phyloP scores from a whole-genome alignment of 371 early-diverging fungal genomes.

The Mucor lusitanicus region DNA sequence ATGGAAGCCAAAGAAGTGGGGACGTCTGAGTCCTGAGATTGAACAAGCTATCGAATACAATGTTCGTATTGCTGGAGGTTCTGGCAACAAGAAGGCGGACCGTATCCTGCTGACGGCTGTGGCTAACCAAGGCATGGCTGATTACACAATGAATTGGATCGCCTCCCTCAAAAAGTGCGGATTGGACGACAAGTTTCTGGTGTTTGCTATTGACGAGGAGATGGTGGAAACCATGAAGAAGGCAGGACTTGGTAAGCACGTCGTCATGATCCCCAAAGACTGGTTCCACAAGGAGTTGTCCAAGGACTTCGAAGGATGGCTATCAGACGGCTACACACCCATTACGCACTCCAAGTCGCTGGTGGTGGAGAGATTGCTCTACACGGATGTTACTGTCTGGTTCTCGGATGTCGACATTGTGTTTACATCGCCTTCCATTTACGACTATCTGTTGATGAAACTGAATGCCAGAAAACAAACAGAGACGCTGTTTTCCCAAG shows the following conservation, averaged over 20 bases:
- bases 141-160: conserved; percentile 46
- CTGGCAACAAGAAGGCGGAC: neutral
- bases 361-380: conserved; percentile 38
- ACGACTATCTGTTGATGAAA: conserved; percentile 42
- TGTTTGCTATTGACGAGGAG: conserved; percentile 38
- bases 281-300: conserved; percentile 38
- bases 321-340: conserved; percentile 31
- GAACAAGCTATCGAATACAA: conserved; percentile 17
- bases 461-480: conserved; percentile 36
- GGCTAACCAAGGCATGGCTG: conserved; percentile 40
- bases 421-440: conserved; percentile 42
- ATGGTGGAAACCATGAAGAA: conserved; percentile 25
- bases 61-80: conserved; percentile 5
- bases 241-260: conserved; percentile 30
- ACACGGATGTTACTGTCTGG: conserved; percentile 45
- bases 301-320: conserved; percentile 30
- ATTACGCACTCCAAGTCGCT: conserved; percentile 40
- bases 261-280: conserved; percentile 28
- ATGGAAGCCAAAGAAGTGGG: conserved; percentile 27
- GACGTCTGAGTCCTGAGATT: conserved; percentile 12
- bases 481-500: conserved; percentile 44
- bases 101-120: conserved; percentile 36
- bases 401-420: conserved; percentile 57
- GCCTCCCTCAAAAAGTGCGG: conserved; percentile 31
- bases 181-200: conserved; percentile 33